These are phyloP conservation scores for Mollisiaceae sp. DNA, from an alignment of 2,329 filamentous ascomycete genomes.

Conservation along the genomic window DNA sequence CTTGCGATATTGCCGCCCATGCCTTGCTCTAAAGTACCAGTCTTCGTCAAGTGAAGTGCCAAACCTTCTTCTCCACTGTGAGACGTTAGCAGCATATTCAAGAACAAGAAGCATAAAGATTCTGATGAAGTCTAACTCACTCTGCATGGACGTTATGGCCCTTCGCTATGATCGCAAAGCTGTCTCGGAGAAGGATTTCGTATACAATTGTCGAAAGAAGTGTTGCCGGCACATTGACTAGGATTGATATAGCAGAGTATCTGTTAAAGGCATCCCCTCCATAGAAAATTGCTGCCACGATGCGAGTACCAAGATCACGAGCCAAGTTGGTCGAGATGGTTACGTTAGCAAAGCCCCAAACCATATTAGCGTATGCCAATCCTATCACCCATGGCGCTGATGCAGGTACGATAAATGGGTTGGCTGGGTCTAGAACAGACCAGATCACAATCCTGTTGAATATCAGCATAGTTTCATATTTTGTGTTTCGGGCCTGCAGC, in stretches of 20 bases:
- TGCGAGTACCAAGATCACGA: constrained; percentile 61
- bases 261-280: constrained; percentile 55
- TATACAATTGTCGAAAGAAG: constrained; percentile 60
- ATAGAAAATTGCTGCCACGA: constrained; percentile 63
- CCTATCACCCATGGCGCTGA: constrained; percentile 60
- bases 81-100: neutral
- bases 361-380: constrained; percentile 49
- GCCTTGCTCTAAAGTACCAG: constrained; percentile 40
- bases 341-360: constrained; percentile 60
- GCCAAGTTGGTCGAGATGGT: constrained; percentile 63
- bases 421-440: constrained; percentile 61
- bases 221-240: constrained; percentile 62
- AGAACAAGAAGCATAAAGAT: neutral
- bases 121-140: neutral
- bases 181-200: constrained; percentile 59
- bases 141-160: constrained; percentile 53
- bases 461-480: constrained; percentile 14
- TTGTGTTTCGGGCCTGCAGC: neutral
- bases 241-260: constrained; percentile 58
- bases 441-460: constrained; percentile 56
- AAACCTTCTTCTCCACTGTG: constrained; percentile 55
- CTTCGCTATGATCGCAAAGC: constrained; percentile 54
- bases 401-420: constrained; percentile 57
- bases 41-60: constrained; percentile 48
- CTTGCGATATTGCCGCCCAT: constrained; percentile 26